These are phyloP conservation scores for Vararia minispora DNA, from an alignment of 768 basidiomycete species.

Conservation along the genomic window DNA sequence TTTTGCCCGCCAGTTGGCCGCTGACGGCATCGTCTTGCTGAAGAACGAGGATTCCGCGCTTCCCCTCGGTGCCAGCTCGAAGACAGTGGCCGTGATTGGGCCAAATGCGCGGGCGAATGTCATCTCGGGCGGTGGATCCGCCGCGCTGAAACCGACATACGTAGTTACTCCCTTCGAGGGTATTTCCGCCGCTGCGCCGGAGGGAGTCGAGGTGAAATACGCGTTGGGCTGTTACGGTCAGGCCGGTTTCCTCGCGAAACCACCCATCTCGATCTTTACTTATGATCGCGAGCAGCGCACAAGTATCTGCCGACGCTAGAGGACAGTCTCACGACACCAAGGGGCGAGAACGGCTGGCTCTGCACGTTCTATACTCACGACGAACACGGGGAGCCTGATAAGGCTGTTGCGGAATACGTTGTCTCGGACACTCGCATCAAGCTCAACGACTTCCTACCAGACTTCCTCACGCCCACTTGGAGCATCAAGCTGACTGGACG, in stretches of 20 bases:
- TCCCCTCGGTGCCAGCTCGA: constrained; percentile 29
- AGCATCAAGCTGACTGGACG: constrained; percentile 44
- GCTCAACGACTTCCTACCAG: constrained; percentile 55
- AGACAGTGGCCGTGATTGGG: constrained; percentile 44
- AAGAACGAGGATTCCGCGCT: constrained; percentile 49
- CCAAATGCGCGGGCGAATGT: constrained; percentile 56
- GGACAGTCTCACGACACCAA: constrained; percentile 37
- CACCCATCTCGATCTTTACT: not conserved
- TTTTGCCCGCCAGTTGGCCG: constrained; percentile 46
- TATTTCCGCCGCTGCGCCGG: constrained; percentile 36
- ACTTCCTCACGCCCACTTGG: constrained; percentile 41
- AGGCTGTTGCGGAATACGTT: constrained; percentile 34
- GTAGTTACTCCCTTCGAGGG: constrained; percentile 55
- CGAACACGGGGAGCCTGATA: constrained; percentile 31
- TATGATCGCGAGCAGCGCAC: constrained; percentile 29
- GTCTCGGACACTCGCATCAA: constrained; percentile 52
- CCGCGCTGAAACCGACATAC: constrained; percentile 54
- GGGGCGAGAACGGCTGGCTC: constrained; percentile 49
- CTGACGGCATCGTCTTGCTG: constrained; percentile 53
- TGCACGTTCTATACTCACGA: constrained; percentile 55
- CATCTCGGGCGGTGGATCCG: constrained; percentile 71
- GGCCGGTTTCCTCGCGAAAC: constrained; percentile 9
- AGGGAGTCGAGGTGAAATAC: constrained; percentile 40
- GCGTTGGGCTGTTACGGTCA: constrained; percentile 55
- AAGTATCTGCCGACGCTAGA: constrained; percentile 66